These are phyloP conservation scores for Tylopilus plumbeoviolaceoides DNA, from an alignment of 768 basidiomycete genomes.

Conservation along the genomic window DNA sequence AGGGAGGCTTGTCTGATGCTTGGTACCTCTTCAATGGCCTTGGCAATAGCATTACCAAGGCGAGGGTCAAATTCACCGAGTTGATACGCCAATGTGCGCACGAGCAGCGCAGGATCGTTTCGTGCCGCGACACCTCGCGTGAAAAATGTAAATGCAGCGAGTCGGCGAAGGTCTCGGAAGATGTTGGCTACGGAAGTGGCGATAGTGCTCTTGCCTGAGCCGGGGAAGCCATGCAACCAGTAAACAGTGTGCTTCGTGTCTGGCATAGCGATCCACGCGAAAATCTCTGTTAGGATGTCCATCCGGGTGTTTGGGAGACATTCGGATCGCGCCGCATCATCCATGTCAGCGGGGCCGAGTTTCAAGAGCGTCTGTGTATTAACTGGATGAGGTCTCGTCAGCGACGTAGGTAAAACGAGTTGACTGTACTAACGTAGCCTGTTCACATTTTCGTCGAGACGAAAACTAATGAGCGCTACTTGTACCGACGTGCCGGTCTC, in stretches of 20 bases:
- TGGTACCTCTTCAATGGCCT: slow-evolving; percentile 23
- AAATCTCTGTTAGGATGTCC: slow-evolving; percentile 26
- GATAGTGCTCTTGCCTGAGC: slow-evolving; percentile 36
- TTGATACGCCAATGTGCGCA: slow-evolving; percentile 35
- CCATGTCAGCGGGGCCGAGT: slow-evolving; percentile 30
- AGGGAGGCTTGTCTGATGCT: slow-evolving; percentile 29
- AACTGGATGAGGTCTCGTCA: slow-evolving; percentile 10
- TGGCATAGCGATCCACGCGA: slow-evolving; percentile 25
- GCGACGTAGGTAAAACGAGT: background rate
- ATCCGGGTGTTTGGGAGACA: slow-evolving; percentile 32
- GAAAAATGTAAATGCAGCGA: slow-evolving; percentile 36
- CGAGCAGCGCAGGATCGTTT: slow-evolving; percentile 27
- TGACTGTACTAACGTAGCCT: slow-evolving; percentile 19
- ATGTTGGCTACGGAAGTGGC: slow-evolving; percentile 34
- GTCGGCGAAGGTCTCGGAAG: slow-evolving; percentile 29
- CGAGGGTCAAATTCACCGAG: slow-evolving; percentile 32
- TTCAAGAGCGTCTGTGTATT: slow-evolving; percentile 19
- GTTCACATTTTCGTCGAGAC: slow-evolving; percentile 25
- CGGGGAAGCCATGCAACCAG: slow-evolving; percentile 35
- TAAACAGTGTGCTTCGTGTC: slow-evolving; percentile 19
- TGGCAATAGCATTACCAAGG: slow-evolving; percentile 24
- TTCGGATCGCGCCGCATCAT: slow-evolving; percentile 19
- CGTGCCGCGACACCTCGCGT: slow-evolving; percentile 28
- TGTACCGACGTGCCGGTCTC: slow-evolving; percentile 25
- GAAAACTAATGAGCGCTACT: slow-evolving; percentile 25